Conservation (phyloP, 108 stramenopile genomes). For the Fistulifera solaris region DNA sequence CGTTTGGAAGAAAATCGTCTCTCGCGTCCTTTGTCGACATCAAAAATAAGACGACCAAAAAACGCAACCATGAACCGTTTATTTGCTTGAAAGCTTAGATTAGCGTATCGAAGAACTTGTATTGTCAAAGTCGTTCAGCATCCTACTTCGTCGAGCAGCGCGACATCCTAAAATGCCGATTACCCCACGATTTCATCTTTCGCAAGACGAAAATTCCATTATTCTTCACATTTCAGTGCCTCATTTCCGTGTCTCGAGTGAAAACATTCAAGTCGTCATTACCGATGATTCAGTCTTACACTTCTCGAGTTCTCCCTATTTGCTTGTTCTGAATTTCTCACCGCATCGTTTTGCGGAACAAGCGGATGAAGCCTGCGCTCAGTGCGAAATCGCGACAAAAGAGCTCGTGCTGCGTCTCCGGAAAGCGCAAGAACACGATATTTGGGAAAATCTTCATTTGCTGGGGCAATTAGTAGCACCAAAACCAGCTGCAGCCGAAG, state of each 20-base stretch:
- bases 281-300: constrained; percentile 47
- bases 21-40: too few species aligned
- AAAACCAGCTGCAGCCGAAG: constrained; percentile 9
- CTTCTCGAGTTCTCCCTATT: constrained; percentile 59
- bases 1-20: too few species aligned
- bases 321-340: constrained; percentile 52
- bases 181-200: constrained; percentile 59
- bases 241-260: constrained; percentile 57
- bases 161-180: constrained; percentile 50
- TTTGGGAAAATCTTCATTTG: constrained; percentile 70
- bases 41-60: too few species aligned
- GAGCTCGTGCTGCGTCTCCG: constrained; percentile 32
- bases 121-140: too few species aligned
- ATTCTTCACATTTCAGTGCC: constrained; percentile 50
- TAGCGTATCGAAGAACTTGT: too few species aligned
- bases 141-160: not conserved
- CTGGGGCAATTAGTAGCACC: constrained; percentile 46
- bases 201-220: constrained; percentile 46
- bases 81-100: too few species aligned
- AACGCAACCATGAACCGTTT: too few species aligned
- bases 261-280: constrained; percentile 43
- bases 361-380: constrained; percentile 19
- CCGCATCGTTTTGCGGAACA: constrained; percentile 15
- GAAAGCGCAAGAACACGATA: constrained; percentile 27
- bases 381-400: constrained; percentile 37